These are phyloP conservation scores for Neoarthrinium moseri DNA, from an alignment of 2,329 filamentous ascomycete species.

Conservation along the genomic window DNA sequence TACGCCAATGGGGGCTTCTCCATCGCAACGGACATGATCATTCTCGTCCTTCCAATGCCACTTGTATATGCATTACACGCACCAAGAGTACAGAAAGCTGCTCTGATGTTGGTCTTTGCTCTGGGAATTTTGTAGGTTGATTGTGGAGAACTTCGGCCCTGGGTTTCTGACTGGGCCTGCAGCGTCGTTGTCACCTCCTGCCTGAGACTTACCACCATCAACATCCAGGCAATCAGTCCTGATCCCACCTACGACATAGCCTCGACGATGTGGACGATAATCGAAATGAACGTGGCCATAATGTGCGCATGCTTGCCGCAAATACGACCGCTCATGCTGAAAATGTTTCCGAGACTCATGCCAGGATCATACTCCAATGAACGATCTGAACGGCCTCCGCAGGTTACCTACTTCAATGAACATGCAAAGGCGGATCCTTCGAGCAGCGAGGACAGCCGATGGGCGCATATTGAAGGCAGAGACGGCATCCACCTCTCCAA, in stretches of 20 bases:
- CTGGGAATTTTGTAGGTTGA: constrained; percentile 38
- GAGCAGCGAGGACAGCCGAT: constrained; percentile 15
- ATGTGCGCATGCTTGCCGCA: constrained; percentile 34
- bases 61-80: constrained; percentile 37
- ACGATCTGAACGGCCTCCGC: constrained; percentile 9
- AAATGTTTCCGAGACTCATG: constrained; percentile 26
- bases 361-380: constrained; percentile 17
- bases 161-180: background rate
- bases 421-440: constrained; percentile 10
- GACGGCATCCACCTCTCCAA: constrained; percentile 15
- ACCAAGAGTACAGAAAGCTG: constrained; percentile 34
- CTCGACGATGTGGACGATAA: constrained; percentile 34
- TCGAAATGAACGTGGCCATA: constrained; percentile 36
- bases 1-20: constrained; percentile 40
- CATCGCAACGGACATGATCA: constrained; percentile 38
- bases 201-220: constrained; percentile 37
- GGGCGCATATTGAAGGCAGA: constrained; percentile 15
- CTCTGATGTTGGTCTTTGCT: constrained; percentile 37
- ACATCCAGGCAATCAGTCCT: constrained; percentile 25
- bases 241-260: constrained; percentile 29
- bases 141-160: background rate
- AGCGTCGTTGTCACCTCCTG: constrained; percentile 31
- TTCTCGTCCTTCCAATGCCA: constrained; percentile 38
- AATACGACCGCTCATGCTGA: constrained; percentile 26
- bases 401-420: constrained; percentile 12